Evolutionary conservation across 495 filamentous ascomycete species (phyloP), one percentile per base, ranked within the genome.

Genomic region (Evernia prunastri): DNA sequence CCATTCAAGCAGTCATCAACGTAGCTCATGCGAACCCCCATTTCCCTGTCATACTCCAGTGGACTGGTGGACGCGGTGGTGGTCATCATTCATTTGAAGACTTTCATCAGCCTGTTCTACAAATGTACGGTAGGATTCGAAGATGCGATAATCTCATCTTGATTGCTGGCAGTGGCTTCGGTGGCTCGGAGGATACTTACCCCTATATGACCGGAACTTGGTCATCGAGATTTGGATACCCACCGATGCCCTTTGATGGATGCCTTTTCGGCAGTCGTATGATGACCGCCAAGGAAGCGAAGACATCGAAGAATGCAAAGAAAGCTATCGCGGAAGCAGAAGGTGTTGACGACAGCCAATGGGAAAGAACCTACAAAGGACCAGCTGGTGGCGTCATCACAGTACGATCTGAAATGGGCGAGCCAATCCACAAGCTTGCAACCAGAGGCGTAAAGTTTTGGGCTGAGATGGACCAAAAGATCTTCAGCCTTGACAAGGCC

Each of bases 401-500:
- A n/a, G 93, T 98, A 47, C 81, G 90, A 61, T 98, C 94, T 8
- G 94, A 98, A 74, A 98, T 98, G 94, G 94, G 94, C 43, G 94
- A 98, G 79, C 94, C 94, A 13, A 98, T 98, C 66, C 94, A 98
- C 80, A 97, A 97, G 77, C 81, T 98, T 63, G 94, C 94, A 29
- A 98, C 94, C 31, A 84, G 94, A 51, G 94, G 94, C 80, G 92
- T 98, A 36, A 78, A 83, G 49, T 94, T 98, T 76, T 98, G 94
- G 94, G 87, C 91, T 62, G 94, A 98, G 74, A 95, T 98, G 90
- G 94, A 98, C 69, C 84, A 90, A 73, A 96, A 93, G 72, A 96
- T 98, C 68, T 98, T 98, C 83, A 90, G 86, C 75, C 81, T 98
- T 27, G 92, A 96, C 75, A 96, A 96, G 76, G 89, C 89, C 60